phyloP scores from a whole-genome alignment of 108 stramenopile genomes.

The Aurantiochytrium sp. region DNA sequence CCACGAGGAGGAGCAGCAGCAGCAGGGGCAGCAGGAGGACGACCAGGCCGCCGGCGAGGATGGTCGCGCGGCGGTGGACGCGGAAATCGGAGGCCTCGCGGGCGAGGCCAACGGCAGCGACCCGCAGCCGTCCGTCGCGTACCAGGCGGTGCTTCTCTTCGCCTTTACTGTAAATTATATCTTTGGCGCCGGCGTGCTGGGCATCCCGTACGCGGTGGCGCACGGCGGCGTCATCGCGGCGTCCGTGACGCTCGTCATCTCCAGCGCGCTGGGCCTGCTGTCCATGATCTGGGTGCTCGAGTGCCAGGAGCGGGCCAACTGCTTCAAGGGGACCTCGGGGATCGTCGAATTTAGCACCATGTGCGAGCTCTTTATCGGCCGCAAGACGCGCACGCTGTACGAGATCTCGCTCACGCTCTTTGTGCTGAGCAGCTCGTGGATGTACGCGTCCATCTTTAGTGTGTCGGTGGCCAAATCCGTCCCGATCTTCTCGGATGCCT shows the following conservation, averaged over 20 bases:
- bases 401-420: neutral
- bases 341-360: conserved; percentile 24
- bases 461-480: neutral
- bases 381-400: neutral
- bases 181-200: conserved; percentile 20
- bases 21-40: neutral
- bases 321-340: neutral
- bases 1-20: neutral
- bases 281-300: conserved; percentile 15
- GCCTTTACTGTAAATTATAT: conserved; percentile 12
- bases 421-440: neutral
- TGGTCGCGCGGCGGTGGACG: neutral
- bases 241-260: neutral
- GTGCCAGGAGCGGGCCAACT: neutral
- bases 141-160: neutral
- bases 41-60: neutral
- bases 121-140: neutral
- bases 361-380: neutral
- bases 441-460: conserved; percentile 15
- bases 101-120: neutral
- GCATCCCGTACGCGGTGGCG: conserved; percentile 8
- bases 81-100: too few relatives aligned
- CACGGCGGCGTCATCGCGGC: conserved; percentile 1
- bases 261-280: conserved; percentile 5
- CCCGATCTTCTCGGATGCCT: neutral